Conservation (phyloP, 1,139 yeast genomes). For the Diutina siamensis region DNA sequence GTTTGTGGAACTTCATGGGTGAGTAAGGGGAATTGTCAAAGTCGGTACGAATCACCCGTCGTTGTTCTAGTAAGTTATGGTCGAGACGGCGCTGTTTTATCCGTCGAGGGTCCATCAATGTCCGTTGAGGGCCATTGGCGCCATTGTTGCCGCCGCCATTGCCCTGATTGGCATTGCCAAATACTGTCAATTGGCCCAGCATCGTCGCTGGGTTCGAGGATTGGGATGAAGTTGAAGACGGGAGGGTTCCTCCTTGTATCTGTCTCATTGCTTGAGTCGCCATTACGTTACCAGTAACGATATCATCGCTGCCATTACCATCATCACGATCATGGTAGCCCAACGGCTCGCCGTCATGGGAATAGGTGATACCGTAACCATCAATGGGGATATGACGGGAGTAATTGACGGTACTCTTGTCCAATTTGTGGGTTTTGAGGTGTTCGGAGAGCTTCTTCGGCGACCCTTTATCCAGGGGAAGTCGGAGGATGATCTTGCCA, state of each 20-base stretch:
- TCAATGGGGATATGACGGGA: conserved; percentile 26
- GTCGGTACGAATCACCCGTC: conserved; percentile 8
- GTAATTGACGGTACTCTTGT: conserved; percentile 24
- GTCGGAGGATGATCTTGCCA: conserved; percentile 35
- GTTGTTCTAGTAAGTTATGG: conserved; percentile 1
- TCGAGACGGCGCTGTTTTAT: neutral
- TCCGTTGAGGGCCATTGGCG: neutral
- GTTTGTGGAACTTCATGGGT: conserved; percentile 37
- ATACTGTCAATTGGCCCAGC: neutral
- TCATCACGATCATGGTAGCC: neutral
- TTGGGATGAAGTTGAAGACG: neutral
- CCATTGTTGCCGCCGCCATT: neutral
- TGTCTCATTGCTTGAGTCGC: neutral
- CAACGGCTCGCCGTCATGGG: conserved; percentile 14
- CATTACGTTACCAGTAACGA: conserved; percentile 1
- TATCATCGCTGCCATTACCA: neutral
- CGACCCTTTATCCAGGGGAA: conserved; percentile 44
- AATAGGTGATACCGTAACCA: conserved; percentile 26
- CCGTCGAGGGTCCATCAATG: neutral
- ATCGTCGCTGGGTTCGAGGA: neutral
- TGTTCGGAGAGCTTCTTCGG: conserved; percentile 51
- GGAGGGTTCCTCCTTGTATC: neutral
- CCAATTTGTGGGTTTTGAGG: conserved; percentile 41
- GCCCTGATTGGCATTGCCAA: neutral
- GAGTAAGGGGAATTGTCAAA: conserved; percentile 36